Evolutionary conservation across 2,329 filamentous ascomycete species (phyloP), one percentile per base, ranked within the genome.

Genomic region (Nemania serpens): DNA sequence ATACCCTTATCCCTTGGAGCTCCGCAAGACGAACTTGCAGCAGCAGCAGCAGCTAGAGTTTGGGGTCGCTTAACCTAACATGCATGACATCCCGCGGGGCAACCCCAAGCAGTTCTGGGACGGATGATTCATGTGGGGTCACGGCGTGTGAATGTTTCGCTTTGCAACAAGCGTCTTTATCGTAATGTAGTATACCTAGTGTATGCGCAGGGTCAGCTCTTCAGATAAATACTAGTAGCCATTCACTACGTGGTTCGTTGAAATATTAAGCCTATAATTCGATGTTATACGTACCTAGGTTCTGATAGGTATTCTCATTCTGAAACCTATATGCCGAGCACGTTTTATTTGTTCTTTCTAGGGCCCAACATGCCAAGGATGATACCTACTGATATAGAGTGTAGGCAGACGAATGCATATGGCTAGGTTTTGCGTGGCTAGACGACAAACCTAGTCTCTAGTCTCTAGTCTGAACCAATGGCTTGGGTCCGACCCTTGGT

Each of bases 51-150:
- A n/a, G 25, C 25, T 29, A 7, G 4, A 50, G 37, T 34, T 56
- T 58, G 49, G 62, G 62, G 59, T 62, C 59, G 53, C 57, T 58
- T 59, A 45, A 41, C 51, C 55, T 59, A 45, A 41, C 51, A 52
- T 59, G 62, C 59, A 64, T 64, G 53, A 54, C 56, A 62, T 62
- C 49, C 59, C 57, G 56, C 47, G 56, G 58, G 57, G 51, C 48
- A 57, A 48, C 48, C n/a, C 42, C 22, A 37, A 56, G 48, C 42
- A 53, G 42, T 39, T 39, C 36, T 55, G 45, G 39, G 45, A 41
- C 46, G 43, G 56, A 36, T 22, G 48, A 42, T 43, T 54, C 36
- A 43, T 43, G 54, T 63, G 58, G 53, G 53, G 53, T 55, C 59
- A 39, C 20, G 6, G 25, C 55, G 60, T 25, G 50, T 7, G 56